phyloP scores from a whole-genome alignment of 2,329 filamentous ascomycete genomes.

The Dothistroma septosporum region DNA sequence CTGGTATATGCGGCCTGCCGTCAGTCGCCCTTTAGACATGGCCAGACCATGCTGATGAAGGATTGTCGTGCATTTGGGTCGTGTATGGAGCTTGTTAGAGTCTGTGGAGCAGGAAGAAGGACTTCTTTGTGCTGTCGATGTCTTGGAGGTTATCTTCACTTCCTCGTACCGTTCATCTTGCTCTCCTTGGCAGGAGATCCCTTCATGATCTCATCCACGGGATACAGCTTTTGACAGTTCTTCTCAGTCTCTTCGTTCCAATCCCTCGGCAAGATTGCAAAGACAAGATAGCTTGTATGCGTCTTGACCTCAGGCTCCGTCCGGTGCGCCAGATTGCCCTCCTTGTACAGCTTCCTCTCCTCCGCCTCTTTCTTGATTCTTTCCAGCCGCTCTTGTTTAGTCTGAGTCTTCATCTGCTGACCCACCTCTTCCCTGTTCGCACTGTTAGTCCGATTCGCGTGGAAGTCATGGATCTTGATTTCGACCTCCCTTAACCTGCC shows the following conservation, averaged over 20 bases:
- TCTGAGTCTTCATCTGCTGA: conserved; percentile 24
- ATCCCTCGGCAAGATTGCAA: conserved; percentile 79
- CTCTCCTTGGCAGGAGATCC: conserved; percentile 2
- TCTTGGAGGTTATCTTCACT: neutral
- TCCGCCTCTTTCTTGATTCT: conserved; percentile 35
- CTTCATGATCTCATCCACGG: conserved; percentile 20
- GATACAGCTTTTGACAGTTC: conserved; percentile 28
- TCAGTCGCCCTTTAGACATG: neutral
- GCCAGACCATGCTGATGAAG: neutral
- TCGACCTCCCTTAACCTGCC: conserved; percentile 69
- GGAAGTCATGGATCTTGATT: conserved; percentile 61
- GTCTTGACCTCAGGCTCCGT: conserved; percentile 88
- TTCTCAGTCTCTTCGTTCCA: conserved; percentile 83
- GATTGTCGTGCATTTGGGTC: neutral
- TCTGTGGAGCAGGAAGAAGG: neutral
- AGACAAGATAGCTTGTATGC: conserved; percentile 95
- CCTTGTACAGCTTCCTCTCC: conserved; percentile 60
- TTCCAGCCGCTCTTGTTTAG: conserved; percentile 29
- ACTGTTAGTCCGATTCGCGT: conserved; percentile 39
- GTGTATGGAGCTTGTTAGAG: neutral
- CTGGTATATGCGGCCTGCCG: conserved; percentile 6
- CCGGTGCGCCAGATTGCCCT: conserved; percentile 73
- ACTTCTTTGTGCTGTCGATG: neutral
- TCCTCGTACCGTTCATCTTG: neutral
- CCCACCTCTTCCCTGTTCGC: conserved; percentile 44